A percentile compares a stretch with the other conserved stretches of the same genome.
Conservation (phyloP, 2,329 filamentous ascomycete species). For the Hirsutella rhossiliensis region DNA sequence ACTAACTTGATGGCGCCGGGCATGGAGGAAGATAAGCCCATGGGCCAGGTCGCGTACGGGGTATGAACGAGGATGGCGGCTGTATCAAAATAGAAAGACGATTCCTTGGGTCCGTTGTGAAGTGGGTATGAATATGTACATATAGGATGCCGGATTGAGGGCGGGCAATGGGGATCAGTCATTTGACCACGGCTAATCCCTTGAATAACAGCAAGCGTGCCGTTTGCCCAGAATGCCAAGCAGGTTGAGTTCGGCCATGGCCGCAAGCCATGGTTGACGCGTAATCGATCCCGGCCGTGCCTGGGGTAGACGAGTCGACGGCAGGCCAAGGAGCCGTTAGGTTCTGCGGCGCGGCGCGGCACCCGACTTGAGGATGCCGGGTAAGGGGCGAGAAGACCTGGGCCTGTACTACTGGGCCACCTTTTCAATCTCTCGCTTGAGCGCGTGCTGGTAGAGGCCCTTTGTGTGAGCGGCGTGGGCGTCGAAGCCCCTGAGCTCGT, state of each 20-base stretch:
- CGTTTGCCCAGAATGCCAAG: no score
- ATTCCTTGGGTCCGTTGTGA: conserved; percentile 16
- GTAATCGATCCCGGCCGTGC: no score
- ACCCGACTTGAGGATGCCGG: neutral
- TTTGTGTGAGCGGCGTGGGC: conserved; percentile 7
- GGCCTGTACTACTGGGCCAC: neutral
- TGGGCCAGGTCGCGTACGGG: conserved; percentile 50
- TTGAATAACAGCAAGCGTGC: no score
- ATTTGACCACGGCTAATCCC: no score
- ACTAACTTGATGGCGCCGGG: conserved; percentile 72
- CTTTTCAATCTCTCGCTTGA: conserved; percentile 10
- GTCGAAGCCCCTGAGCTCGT: conserved; percentile 13
- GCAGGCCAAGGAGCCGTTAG: no score
- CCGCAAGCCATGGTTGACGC: no score
- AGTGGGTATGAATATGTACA: conserved; percentile 21
- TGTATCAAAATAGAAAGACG: conserved; percentile 25
- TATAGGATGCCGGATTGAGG: conserved; percentile 19
- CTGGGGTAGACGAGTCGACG: no score
- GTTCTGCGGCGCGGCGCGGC: no score
- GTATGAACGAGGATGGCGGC: conserved; percentile 20
- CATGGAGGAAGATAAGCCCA: conserved; percentile 48
- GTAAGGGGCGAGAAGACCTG: neutral
- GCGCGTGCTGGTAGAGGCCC: conserved; percentile 8
- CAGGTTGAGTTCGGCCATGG: no score
- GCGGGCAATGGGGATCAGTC: neutral